Conservation (phyloP, 148 eudicot genomes). For the Diospyros kaki region DNA sequence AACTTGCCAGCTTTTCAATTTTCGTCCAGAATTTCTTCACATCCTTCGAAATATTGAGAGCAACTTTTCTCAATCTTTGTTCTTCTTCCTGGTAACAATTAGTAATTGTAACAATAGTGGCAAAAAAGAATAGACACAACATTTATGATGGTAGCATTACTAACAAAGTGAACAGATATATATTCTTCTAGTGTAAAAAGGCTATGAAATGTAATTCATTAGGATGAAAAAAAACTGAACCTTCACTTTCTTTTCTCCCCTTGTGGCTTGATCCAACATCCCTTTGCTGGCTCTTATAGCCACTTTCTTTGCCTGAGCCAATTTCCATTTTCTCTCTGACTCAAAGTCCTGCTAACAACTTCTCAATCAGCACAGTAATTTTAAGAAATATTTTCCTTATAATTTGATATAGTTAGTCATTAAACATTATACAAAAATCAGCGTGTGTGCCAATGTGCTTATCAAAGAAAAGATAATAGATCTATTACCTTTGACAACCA, state of each 20-base stretch:
- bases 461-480: slow-evolving; percentile 4
- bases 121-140: slow-evolving; percentile 3
- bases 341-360: slow-evolving; percentile 78
- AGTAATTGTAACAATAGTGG: slow-evolving; percentile 9
- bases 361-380: slow-evolving; percentile 11
- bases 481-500: slow-evolving; percentile 92
- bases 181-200: background rate
- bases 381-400: background rate
- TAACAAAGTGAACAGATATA: background rate
- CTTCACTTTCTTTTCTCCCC: slow-evolving; percentile 89
- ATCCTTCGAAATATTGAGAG: slow-evolving; percentile 85
- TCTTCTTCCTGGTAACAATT: slow-evolving; percentile 74
- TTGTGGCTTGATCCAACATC: slow-evolving; percentile 88
- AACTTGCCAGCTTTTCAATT: slow-evolving; percentile 97
- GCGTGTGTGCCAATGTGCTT: background rate
- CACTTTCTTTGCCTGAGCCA: slow-evolving; percentile 91
- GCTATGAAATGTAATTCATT: background rate
- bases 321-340: slow-evolving; percentile 95
- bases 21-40: slow-evolving; percentile 97
- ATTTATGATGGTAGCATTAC: background rate
- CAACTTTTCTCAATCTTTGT: slow-evolving; percentile 86
- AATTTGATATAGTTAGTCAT: background rate
- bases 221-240: slow-evolving; percentile 25
- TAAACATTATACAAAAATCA: background rate
- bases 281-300: slow-evolving; percentile 97